Evolutionary conservation across 2,329 filamentous ascomycete species (phyloP), one percentile per base, ranked within the genome.

Genomic region (Fusarium torreyae): DNA sequence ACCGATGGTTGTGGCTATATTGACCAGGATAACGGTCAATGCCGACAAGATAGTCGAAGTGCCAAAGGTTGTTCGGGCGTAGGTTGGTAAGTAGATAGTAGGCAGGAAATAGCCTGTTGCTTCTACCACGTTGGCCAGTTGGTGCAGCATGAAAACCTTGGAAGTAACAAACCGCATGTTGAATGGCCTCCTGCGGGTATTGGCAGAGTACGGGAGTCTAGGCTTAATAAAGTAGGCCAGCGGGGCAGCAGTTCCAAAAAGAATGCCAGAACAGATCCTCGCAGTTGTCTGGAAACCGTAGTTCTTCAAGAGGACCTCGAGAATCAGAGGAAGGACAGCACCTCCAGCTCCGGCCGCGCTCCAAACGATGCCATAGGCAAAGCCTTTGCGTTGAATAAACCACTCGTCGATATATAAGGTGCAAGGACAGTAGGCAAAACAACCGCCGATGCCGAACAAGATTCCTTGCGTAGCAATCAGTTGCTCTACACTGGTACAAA

Each of bases 101-200:
- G 88, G 88, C 15, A 90, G 81, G 58, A 88, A 88, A 75, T 87
- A 90, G 14, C 87, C 88, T 18, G 81, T 80, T 52, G 84, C 84
- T 75, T 89, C 86, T 36, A 88, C 76, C 4, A 87, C 78, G 56
- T 87, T 90, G 46, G 83, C 85, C 40, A 84, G 68, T 67, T 85
- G 83, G 76, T 88, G 86, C 49, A 89, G 79, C 63, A 84, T 81
- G 71, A 90, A 88, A 2, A 82, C 81, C 9, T 78, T 79, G 61
- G 86, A 81, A 46, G 78, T 74, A 22, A 89, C 78, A 72, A 90
- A 89, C 5, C 75, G 69, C 39, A 82, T 74, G 57, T 80, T 77
- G 57, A 81, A 76, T 33, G 78, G 72, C 38, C 71, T 76, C 13
- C 69, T 65, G 48, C 76, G 75, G 22, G 72, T 75, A 2, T 66